Evolutionary conservation across 1,139 yeast species (phyloP).

Genomic region (Yamadazyma blattariae): DNA sequence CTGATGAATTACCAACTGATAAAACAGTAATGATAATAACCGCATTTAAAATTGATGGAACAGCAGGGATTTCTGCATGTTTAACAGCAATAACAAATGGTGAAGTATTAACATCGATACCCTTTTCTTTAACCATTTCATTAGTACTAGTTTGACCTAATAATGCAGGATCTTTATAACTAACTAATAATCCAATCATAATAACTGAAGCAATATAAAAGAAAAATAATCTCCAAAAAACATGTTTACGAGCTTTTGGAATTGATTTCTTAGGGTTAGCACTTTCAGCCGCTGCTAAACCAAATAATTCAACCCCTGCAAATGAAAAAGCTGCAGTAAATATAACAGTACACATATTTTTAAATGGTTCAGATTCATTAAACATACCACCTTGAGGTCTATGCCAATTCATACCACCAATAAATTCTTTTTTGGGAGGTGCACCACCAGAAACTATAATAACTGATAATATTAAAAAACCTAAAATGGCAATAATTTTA

Average conservation of each 20-base stretch:
- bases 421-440: constrained; percentile 30
- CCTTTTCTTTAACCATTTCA: constrained; percentile 14
- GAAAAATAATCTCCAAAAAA: constrained; percentile 32
- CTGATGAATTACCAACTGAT: constrained; percentile 35
- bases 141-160: constrained; percentile 16
- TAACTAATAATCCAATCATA: constrained; percentile 32
- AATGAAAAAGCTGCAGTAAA: constrained; percentile 86
- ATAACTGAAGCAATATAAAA: constrained; percentile 28
- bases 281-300: constrained; percentile 35
- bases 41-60: constrained; percentile 33
- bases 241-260: constrained; percentile 35
- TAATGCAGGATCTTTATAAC: constrained; percentile 22
- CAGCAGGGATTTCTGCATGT: constrained; percentile 26
- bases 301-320: constrained; percentile 36
- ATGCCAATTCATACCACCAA: constrained; percentile 34
- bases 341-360: constrained; percentile 79
- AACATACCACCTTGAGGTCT: constrained; percentile 30
- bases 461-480: constrained; percentile 29
- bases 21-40: constrained; percentile 31
- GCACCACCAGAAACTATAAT: constrained; percentile 34
- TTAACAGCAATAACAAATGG: constrained; percentile 42
- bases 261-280: constrained; percentile 31
- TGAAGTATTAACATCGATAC: constrained; percentile 36
- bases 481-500: constrained; percentile 31
- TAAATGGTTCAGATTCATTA: constrained; percentile 39